Percentiles rank a stretch among this genome's conserved stretches.
phyloP scores from a whole-genome alignment of 2,329 filamentous ascomycete genomes.

The Microdochium bolleyi region DNA sequence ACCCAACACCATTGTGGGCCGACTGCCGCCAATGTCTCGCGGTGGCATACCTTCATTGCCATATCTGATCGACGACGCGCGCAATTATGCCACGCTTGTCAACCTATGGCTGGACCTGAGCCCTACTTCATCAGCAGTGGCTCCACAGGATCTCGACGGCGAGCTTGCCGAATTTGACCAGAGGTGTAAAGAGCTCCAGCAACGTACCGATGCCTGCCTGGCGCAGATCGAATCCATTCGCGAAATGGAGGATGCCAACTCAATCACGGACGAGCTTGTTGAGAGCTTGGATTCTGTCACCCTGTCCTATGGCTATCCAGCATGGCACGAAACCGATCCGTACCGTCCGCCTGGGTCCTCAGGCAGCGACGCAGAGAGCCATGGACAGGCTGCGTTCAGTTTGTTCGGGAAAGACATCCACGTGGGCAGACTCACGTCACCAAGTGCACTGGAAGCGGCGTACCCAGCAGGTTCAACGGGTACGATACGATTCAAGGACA shows the following conservation, averaged over 20 bases:
- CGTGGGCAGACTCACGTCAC: constrained; percentile 9
- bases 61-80: constrained; percentile 83
- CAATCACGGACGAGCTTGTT: constrained; percentile 25
- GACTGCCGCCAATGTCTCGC: constrained; percentile 69
- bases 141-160: constrained; percentile 33
- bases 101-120: constrained; percentile 66
- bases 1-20: constrained; percentile 79
- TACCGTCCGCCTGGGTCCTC: constrained; percentile 39
- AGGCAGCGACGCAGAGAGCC: constrained; percentile 35
- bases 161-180: constrained; percentile 46
- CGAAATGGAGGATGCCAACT: constrained; percentile 24
- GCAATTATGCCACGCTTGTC: constrained; percentile 77
- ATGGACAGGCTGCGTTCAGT: neutral
- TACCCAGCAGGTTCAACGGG: constrained; percentile 21
- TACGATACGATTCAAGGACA: constrained; percentile 26
- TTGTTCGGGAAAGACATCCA: constrained; percentile 9
- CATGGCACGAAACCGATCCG: constrained; percentile 25
- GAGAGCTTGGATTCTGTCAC: constrained; percentile 33
- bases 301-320: constrained; percentile 24
- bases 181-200: constrained; percentile 40
- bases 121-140: constrained; percentile 16
- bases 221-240: constrained; percentile 38
- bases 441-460: constrained; percentile 18
- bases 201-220: constrained; percentile 42
- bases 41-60: constrained; percentile 92